Evolutionary conservation across 306 rosid species (phyloP), one percentile per base, ranked within the genome.

Genomic region (Neltuma alba): DNA sequence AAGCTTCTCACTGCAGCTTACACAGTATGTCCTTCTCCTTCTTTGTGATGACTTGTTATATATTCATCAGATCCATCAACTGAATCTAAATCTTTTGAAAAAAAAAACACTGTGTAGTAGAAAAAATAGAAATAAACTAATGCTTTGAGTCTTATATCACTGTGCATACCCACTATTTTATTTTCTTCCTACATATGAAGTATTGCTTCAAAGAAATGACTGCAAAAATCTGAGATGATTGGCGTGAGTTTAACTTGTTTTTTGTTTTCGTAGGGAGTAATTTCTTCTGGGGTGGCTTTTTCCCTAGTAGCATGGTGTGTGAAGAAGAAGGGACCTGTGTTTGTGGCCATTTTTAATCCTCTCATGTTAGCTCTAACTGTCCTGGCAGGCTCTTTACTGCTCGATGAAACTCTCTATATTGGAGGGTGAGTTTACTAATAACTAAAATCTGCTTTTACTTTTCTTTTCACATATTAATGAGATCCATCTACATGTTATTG

Each of bases 331-430:
- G 88, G 86, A 0, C 86, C 86, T 14, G 21, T 85, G n/a, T 82
- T 85, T 85, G 86, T 83, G 1, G 79, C 88, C 33, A 72, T 79
- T 36, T 85, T 85, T 79, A 82, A 79, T 61, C 88, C 88, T 31
- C 69, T 85, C 1, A 75, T 79, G 86, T 74, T 85, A 36, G 84
- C 82, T 79, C 79, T 85, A 33, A 81, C 79, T 33, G 71, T 86
- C 25, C 16, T 85, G 36, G 76, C 75, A 0, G 81, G 79, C 20
- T 82, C 84, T 75, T 44, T 82, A 36, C 76, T 79, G 37, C 61
- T 85, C 52, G 74, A 82, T 64, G 84, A 85, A 75, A 78, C 34
- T 0, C 73, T 85, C 30, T 44, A 79, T 7, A 11, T 85, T 36
- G 88, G 86, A 81, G 78, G 81, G 88, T 85, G 84, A 63, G n/a